Evolutionary conservation across 257 asterid species (phyloP).

Genomic region (Asclepias syriaca): DNA sequence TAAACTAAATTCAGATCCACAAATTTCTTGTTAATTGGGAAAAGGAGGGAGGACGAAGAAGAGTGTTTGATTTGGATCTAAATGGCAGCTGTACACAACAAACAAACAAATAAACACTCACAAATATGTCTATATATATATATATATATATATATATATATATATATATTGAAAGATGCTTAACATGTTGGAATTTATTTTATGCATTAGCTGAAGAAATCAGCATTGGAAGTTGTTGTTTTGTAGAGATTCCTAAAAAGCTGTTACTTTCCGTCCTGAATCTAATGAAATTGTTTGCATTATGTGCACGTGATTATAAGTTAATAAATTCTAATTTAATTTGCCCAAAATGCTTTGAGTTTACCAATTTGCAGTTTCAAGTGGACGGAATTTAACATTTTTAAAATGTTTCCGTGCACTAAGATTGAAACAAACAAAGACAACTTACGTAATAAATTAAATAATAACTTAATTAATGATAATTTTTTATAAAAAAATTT

Average conservation of each 20-base stretch:
- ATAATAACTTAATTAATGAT: too few species aligned
- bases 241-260: background rate
- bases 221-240: slow-evolving; percentile 1
- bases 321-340: background rate
- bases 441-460: too few species aligned
- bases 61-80: background rate
- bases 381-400: too few species aligned
- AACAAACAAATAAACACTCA: background rate
- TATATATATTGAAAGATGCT: background rate
- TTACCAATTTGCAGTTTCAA: too few species aligned
- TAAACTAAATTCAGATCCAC: too few species aligned
- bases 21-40: background rate
- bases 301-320: background rate
- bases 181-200: background rate
- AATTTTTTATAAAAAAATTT: too few species aligned
- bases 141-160: too few species aligned
- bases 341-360: background rate
- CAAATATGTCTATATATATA: too few species aligned
- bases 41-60: background rate
- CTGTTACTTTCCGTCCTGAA: background rate
- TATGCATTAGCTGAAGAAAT: background rate
- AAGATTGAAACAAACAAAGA: too few species aligned
- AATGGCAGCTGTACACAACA: background rate
- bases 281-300: background rate
- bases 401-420: too few species aligned